Base-by-base conservation (phyloP, 2,329 filamentous ascomycete species). In the Pseudofabraea citricarpa region DNA sequence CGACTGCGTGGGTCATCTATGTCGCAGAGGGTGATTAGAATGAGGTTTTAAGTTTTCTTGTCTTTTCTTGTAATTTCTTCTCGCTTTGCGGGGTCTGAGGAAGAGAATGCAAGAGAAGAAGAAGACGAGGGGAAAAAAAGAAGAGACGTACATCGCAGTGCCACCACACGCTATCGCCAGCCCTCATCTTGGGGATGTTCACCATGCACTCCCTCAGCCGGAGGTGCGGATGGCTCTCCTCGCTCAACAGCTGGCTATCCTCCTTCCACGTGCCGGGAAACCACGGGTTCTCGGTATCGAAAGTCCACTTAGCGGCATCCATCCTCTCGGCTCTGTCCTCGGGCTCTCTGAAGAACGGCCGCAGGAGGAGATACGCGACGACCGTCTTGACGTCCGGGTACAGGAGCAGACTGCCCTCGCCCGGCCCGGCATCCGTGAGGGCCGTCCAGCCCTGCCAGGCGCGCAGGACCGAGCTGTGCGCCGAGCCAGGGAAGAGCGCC, bases 391-490 rank as follows among this genome's bases (percentile, higher is more conserved):
- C 54, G 44, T 68, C 62, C 1, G 68, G 68, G 41, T 65, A 67
- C 5, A 71, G 43, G 46, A 69, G 52, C 21, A 71, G 46, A 2
- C 59, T 66, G 9, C 67, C 68, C 46, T 68, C 62, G 6, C 54
- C 47, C 2, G 60, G 50, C 2, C 52, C 61, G 2, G 64, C 59
- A 5, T 52, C 53, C 1, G 65, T 69, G 15, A 69, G 54, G 2
- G 65, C 67, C 3, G 66, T 70, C 68, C 66, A 70, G 24, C 66
- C 67, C 48, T 69, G 65, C 48, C 64, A 69, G 5, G 57, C 57
- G 6, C 64, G 57, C 29, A 69, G 59, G 5, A 68, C 65, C 2
- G 58, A 57, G 1, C 64, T 68, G 44, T 70, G 61, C 1, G 61
- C 63, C 12, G 44, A 39, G 5, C 63, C 66, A 6, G 59, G 54